Evolutionary conservation across 495 filamentous ascomycete species (phyloP).

Genomic region (Recurvomyces mirabilis): DNA sequence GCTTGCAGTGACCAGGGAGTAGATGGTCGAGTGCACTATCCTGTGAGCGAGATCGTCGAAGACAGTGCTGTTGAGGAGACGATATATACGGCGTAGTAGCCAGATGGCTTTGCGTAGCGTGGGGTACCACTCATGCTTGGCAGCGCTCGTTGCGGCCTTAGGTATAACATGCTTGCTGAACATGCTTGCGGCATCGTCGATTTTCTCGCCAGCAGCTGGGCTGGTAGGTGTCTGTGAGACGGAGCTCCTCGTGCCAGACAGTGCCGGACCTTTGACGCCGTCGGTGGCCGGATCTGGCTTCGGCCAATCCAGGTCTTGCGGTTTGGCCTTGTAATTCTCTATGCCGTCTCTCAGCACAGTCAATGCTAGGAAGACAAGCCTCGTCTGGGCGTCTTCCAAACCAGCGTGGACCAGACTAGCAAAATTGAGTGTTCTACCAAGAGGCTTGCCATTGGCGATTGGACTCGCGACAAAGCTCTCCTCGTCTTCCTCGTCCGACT

Average conservation of each 20-base stretch:
- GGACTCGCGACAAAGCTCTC: conserved; percentile 31
- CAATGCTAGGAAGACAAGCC: conserved; percentile 60
- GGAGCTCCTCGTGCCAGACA: conserved; percentile 33
- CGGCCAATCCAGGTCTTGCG: conserved; percentile 59
- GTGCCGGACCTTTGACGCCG: conserved; percentile 23
- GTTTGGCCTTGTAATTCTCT: conserved; percentile 55
- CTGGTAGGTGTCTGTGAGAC: conserved; percentile 29
- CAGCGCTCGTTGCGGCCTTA: background rate
- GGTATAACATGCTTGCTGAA: conserved; percentile 22
- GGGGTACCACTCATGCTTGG: conserved; percentile 52
- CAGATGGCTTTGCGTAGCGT: conserved; percentile 69
- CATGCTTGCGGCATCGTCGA: conserved; percentile 27
- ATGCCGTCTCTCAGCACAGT: conserved; percentile 58
- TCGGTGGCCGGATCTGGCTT: conserved; percentile 37
- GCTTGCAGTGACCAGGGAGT: conserved; percentile 48
- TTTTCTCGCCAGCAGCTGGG: conserved; percentile 35
- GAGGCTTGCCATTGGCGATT: conserved; percentile 22
- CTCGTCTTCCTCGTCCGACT: conserved; percentile 44
- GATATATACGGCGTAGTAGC: conserved; percentile 74
- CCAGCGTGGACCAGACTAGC: conserved; percentile 53
- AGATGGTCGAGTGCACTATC: conserved; percentile 62
- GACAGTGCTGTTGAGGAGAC: conserved; percentile 63
- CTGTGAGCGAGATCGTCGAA: conserved; percentile 70
- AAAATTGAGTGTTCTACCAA: conserved; percentile 51
- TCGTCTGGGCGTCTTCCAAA: conserved; percentile 63